Evolutionary conservation across 306 rosid genomes (phyloP).

Genomic region (Prosopis cineraria): DNA sequence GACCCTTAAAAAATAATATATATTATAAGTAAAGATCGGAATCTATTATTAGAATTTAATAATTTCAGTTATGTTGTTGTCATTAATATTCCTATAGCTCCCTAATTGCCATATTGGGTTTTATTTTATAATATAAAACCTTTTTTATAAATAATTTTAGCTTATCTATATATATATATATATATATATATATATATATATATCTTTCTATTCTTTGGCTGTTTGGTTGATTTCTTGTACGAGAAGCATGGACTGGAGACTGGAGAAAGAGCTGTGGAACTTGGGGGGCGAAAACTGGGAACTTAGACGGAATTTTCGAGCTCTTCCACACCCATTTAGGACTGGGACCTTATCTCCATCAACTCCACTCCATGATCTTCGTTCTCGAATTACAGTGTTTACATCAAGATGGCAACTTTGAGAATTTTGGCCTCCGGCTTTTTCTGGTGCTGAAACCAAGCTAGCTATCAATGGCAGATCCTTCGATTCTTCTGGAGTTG

Average conservation of each 20-base stretch:
- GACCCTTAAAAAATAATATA: no score
- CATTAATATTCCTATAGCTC: no score
- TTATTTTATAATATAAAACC: no score
- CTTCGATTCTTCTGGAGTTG: background rate
- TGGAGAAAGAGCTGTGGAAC: background rate
- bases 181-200: no score
- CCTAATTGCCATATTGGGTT: no score
- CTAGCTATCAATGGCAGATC: background rate
- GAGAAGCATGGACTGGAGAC: background rate
- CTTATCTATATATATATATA: no score
- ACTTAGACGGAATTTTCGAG: background rate
- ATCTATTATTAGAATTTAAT: no score
- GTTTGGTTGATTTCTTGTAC: background rate
- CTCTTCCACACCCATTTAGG: background rate
- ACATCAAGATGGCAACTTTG: background rate
- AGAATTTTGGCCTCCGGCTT: background rate
- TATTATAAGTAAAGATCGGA: no score
- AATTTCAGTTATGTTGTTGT: no score
- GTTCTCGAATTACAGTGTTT: background rate
- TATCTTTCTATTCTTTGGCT: no score
- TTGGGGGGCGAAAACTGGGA: background rate
- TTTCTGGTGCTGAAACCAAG: background rate
- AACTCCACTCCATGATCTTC: background rate
- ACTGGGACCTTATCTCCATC: no score
- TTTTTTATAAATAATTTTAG: no score